Conservation (phyloP, 208 protist genomes). For the Vickermania spadyakhi region DNA sequence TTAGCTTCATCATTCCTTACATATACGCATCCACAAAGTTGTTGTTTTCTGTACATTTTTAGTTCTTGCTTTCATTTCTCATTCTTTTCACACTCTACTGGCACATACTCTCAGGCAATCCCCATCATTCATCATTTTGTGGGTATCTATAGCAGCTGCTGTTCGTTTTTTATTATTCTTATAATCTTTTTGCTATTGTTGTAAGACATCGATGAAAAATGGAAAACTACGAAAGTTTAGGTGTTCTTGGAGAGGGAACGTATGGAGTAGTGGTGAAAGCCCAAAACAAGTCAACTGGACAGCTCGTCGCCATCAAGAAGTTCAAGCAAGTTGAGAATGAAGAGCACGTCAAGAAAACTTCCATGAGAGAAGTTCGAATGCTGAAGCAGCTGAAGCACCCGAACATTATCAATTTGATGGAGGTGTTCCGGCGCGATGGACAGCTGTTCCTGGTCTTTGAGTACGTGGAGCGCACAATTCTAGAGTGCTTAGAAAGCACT, state of each 20-base stretch:
- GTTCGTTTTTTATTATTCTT: no score
- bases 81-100: no score
- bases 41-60: no score
- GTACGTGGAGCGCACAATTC: conserved; percentile 89
- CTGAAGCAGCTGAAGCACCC: conserved; percentile 92
- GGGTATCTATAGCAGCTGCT: no score
- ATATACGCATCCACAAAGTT: no score
- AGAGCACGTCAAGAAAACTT: conserved; percentile 91
- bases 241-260: conserved; percentile 90
- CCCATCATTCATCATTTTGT: no score
- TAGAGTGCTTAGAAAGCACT: conserved; percentile 86
- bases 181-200: no score
- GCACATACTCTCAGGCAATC: no score
- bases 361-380: conserved; percentile 89
- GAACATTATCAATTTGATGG: conserved; percentile 91
- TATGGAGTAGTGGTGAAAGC: conserved; percentile 94
- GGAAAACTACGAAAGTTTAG: conserved; percentile 91
- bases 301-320: conserved; percentile 95
- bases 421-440: conserved; percentile 89
- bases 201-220: conserved; percentile 15
- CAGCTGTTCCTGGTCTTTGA: conserved; percentile 95
- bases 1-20: no score
- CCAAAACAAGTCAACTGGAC: conserved; percentile 85
- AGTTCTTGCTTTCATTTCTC: no score
- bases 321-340: conserved; percentile 95